Evolutionary conservation across 257 asterid species (phyloP).

Genomic region (Schizonepeta tenuifolia): DNA sequence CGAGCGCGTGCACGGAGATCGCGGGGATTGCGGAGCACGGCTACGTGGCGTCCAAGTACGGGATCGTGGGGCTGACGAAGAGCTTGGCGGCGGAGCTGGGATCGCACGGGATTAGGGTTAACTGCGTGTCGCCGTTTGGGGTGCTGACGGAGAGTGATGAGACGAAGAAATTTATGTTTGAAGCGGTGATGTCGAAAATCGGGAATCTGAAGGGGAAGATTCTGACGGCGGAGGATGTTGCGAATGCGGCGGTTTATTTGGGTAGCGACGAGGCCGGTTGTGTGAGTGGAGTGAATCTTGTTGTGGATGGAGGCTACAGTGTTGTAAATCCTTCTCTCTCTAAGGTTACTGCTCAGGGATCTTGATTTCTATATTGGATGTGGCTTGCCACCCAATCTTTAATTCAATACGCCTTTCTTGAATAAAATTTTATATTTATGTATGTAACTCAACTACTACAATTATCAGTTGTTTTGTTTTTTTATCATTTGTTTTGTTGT

Average conservation of each 20-base stretch:
- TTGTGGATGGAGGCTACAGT: slow-evolving; percentile 60
- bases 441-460: too few species aligned
- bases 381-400: too few species aligned
- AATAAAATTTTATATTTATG: too few species aligned
- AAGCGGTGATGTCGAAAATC: not conserved
- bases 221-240: slow-evolving; percentile 42
- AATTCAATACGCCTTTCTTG: too few species aligned
- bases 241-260: slow-evolving; percentile 50
- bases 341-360: not conserved
- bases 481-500: too few species aligned
- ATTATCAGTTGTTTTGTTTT: too few species aligned
- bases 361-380: too few species aligned
- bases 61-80: slow-evolving; percentile 46
- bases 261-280: slow-evolving; percentile 53
- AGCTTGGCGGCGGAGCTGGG: slow-evolving; percentile 53
- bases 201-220: slow-evolving; percentile 43
- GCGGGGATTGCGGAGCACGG: slow-evolving; percentile 43
- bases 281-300: slow-evolving; percentile 55
- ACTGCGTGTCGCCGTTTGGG: slow-evolving; percentile 54
- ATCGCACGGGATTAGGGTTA: slow-evolving; percentile 52
- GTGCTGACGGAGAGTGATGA: slow-evolving; percentile 29
- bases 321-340: slow-evolving; percentile 43
- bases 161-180: not conserved
- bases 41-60: slow-evolving; percentile 48
- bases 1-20: slow-evolving; percentile 46